Percentiles rank a stretch among this genome's conserved stretches.
Conservation (phyloP, 129 eudicot genomes). For the Pittosporum tobira region DNA sequence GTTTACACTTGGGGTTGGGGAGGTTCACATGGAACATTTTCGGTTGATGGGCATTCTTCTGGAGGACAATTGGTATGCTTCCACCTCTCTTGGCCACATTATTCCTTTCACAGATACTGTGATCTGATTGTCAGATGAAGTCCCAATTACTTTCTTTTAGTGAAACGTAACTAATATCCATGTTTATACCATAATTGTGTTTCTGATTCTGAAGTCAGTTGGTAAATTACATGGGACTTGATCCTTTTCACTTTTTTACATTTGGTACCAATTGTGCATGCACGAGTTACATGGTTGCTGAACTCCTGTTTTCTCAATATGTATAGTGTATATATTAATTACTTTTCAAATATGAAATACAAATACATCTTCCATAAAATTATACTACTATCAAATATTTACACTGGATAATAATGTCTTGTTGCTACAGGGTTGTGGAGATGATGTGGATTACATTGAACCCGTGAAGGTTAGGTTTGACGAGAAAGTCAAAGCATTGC, state of each 20-base stretch:
- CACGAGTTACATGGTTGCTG: too few relatives aligned
- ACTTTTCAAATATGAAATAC: too few relatives aligned
- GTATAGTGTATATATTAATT: too few relatives aligned
- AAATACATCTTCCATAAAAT: too few relatives aligned
- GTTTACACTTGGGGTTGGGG: conserved; percentile 99
- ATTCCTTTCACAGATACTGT: background rate
- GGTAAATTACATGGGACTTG: too few relatives aligned
- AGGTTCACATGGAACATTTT: conserved; percentile 86
- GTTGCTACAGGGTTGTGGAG: conserved; percentile 63
- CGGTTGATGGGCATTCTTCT: conserved; percentile 86
- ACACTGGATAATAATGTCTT: background rate
- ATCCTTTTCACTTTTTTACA: too few relatives aligned
- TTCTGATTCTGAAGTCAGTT: background rate
- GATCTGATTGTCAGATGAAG: background rate
- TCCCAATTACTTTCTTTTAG: background rate
- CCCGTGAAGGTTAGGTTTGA: conserved; percentile 53
- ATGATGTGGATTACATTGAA: conserved; percentile 68
- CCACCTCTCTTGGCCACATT: background rate
- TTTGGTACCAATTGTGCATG: too few relatives aligned
- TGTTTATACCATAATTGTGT: background rate
- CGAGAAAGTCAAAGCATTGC: conserved; percentile 51
- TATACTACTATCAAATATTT: too few relatives aligned
- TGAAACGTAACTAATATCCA: background rate
- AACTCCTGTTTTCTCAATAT: too few relatives aligned
- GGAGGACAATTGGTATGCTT: conserved; percentile 92